Percentiles rank a stretch among this genome's conserved stretches.
Evolutionary conservation across 2,329 filamentous ascomycete species (phyloP).

Genomic region (Acrodontium crateriforme): DNA sequence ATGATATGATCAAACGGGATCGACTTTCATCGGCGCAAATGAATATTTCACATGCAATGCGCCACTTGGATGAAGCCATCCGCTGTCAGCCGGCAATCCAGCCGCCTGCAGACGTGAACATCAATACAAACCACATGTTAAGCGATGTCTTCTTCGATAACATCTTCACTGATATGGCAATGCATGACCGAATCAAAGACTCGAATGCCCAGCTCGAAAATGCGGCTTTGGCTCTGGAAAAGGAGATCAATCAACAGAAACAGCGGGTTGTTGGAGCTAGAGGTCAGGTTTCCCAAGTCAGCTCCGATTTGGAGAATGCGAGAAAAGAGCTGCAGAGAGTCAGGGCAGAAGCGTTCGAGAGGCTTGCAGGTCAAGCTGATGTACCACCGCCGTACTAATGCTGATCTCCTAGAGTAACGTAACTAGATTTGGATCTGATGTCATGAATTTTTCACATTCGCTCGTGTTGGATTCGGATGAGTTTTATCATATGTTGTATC

Average conservation of each 20-base stretch:
- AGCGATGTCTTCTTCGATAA: slow-evolving; percentile 20
- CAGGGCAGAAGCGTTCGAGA: slow-evolving; percentile 18
- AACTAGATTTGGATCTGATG: too few relatives aligned
- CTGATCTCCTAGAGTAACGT: too few relatives aligned
- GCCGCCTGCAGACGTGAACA: slow-evolving; percentile 9
- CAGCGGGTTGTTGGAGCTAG: slow-evolving; percentile 7
- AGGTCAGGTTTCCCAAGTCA: slow-evolving; percentile 8
- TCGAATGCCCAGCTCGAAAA: slow-evolving; percentile 11
- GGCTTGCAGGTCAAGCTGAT: slow-evolving; percentile 6
- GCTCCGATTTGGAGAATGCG: slow-evolving; percentile 9
- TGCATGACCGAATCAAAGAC: slow-evolving; percentile 15
- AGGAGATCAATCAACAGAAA: slow-evolving; percentile 10
- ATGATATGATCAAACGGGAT: slow-evolving; percentile 41
- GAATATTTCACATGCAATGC: slow-evolving; percentile 15
- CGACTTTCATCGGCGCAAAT: slow-evolving; percentile 36
- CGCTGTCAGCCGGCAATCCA: slow-evolving; percentile 13
- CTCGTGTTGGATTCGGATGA: too few relatives aligned
- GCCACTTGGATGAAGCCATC: slow-evolving; percentile 13
- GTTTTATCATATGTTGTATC: too few relatives aligned
- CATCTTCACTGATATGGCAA: slow-evolving; percentile 16
- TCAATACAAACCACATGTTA: slow-evolving; percentile 18
- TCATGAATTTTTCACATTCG: too few relatives aligned
- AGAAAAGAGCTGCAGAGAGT: slow-evolving; percentile 17
- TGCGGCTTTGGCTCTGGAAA: slow-evolving; percentile 10
- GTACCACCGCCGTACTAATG: too few relatives aligned